Percentiles rank a stretch among this genome's conserved stretches.
Evolutionary conservation across 129 eudicot genomes (phyloP).

Genomic region (Saussurea involucrata): DNA sequence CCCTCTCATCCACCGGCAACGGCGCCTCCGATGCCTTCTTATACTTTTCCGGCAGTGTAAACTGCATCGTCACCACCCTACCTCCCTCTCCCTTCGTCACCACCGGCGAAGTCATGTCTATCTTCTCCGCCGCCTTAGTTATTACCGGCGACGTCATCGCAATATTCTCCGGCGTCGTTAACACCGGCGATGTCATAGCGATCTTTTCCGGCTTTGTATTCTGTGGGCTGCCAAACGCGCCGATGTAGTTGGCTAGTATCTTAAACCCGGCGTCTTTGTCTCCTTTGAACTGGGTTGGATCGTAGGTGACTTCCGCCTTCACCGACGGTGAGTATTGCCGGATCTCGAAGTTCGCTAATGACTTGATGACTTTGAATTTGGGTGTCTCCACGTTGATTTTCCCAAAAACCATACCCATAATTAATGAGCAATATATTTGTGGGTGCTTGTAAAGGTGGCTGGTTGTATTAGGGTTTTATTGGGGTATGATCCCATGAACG

Average conservation of each 20-base stretch:
- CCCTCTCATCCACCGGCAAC: constrained; percentile 88
- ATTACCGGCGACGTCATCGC: constrained; percentile 84
- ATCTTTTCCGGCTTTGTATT: constrained; percentile 61
- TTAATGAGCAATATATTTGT: neutral
- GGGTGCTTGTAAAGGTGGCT: neutral
- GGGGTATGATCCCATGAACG: neutral
- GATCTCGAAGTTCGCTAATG: constrained; percentile 62
- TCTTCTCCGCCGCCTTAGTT: constrained; percentile 53
- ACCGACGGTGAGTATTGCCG: constrained; percentile 72
- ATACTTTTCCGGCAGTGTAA: constrained; percentile 67
- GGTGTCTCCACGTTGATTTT: constrained; percentile 77
- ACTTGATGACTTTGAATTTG: constrained; percentile 44
- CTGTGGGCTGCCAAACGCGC: constrained; percentile 68
- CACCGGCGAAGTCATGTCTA: constrained; percentile 82
- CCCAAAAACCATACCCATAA: constrained; percentile 71
- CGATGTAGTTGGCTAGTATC: constrained; percentile 81
- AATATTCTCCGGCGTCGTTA: constrained; percentile 64
- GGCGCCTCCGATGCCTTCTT: constrained; percentile 76
- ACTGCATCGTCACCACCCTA: constrained; percentile 58
- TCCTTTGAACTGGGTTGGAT: constrained; percentile 61
- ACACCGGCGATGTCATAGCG: constrained; percentile 86
- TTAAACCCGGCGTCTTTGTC: constrained; percentile 73
- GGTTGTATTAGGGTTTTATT: neutral
- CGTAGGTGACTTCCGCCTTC: constrained; percentile 70
- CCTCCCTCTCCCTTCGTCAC: constrained; percentile 33